Base-by-base conservation (phyloP, 768 basidiomycete genomes). In the Calocera viscosa region DNA sequence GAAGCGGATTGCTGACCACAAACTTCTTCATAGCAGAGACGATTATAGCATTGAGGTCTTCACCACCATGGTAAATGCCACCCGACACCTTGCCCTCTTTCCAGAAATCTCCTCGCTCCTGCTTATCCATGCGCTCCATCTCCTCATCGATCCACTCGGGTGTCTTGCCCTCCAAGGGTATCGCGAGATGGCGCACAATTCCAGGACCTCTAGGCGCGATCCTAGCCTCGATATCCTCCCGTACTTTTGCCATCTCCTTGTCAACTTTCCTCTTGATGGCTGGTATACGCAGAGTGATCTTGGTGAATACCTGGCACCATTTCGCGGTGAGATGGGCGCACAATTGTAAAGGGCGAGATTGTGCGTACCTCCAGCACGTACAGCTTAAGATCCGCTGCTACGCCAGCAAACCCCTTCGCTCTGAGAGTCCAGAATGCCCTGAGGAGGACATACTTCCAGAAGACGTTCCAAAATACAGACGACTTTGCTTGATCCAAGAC, bases 1-100 rank as follows among this genome's bases (percentile, higher is more conserved):
- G 94, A 11, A 97, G 80, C 1, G 94, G 92, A 72, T 95, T 94
- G 30, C 90, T 89, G 64, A 93, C 84, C 53, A 87, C 85, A 70
- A 94, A 96, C 64, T 85, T 84, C 68, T 85, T 80, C 72, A 91
- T 90, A 0, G 93, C 92, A 2, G 88, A 81, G 24, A 88, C 84
- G 69, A 95, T 86, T 64, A 96, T 81, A 65, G 82, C 83, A 71
- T 86, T 84, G 68, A 94, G 77, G 60, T 92, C 91, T 16, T 87
- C 85, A 12, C 91, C 92, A 8, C 92, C 92, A 65, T 72, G 91
- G 72, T 94, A 94, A 24, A 94, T 88, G 5, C 90, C 89, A 2
- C 91, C 92, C 49, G 88, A 89, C 16, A 94, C 74, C 74, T 89
- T 90, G 19, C 91, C 91, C 2, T 82, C 74, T 64, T 77, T 80